Percentiles rank a stretch among this genome's conserved stretches.
phyloP scores from a whole-genome alignment of 495 filamentous ascomycete genomes.

The Neurospora sp. region DNA sequence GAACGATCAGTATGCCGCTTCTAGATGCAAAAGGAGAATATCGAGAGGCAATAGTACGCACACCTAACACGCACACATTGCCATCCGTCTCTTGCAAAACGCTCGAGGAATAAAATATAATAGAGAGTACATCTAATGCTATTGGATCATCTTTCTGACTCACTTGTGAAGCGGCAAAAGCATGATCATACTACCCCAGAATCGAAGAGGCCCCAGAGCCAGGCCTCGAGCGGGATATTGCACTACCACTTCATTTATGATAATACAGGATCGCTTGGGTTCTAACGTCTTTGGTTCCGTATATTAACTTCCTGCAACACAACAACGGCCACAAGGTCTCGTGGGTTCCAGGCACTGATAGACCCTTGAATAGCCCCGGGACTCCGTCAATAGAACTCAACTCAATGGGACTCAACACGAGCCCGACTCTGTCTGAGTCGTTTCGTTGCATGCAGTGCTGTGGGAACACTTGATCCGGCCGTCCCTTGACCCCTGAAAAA shows the following conservation, averaged over 20 bases:
- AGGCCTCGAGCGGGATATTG: not conserved
- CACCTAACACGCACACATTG: not conserved
- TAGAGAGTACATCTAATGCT: not conserved
- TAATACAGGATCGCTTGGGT: not conserved
- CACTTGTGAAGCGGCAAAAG: not conserved
- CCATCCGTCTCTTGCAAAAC: not conserved
- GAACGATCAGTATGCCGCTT: not conserved
- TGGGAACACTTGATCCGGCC: not conserved
- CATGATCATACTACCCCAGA: not conserved
- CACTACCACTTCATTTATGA: not conserved
- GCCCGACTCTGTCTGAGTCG: no score
- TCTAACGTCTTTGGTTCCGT: not conserved
- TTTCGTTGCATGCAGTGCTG: no score
- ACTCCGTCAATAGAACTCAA: not conserved
- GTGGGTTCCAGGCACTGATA: not conserved
- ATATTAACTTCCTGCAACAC: not conserved
- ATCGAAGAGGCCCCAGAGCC: not conserved
- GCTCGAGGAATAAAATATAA: not conserved
- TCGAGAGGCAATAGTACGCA: not conserved
- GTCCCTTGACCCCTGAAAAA: not conserved
- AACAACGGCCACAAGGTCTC: not conserved
- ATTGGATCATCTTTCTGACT: not conserved
- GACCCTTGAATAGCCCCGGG: not conserved
- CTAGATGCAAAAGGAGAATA: not conserved
- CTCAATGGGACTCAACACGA: no score